Base-by-base conservation (phyloP, 805 yeast species). In the Metschnikowia bowlesiae region DNA sequence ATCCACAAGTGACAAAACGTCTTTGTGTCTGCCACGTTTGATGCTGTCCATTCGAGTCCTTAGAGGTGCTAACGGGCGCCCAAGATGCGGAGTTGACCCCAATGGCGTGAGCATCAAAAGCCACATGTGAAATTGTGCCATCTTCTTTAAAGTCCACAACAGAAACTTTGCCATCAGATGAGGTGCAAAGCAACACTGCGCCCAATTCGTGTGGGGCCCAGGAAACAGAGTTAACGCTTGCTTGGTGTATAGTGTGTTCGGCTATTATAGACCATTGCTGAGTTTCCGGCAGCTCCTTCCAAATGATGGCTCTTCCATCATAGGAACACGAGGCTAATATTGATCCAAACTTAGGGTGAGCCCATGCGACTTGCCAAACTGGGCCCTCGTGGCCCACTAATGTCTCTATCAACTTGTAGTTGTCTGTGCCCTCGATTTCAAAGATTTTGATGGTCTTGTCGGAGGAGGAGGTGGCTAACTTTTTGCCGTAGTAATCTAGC, bases 141-240 rank as follows among this genome's bases (percentile, higher is more conserved):
- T 89, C 96, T 59, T 89, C 96, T 61, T 85, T 82, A 71, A 90
- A 90, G 66, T 91, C 97, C 31, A 92, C 85, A 38, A 94, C 86
- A 3, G 96, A 88, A 26, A 89, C 90, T 57, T 82, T 82, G 33
- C 99, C 99, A 67, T 94, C 99, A 26, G 95, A 85, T 1, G 97
- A 90, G 1, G 96, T 85, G 60, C 96, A 90, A 55, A 92, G 74
- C 59, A 94, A 78, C 46, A 89, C 80, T 5, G 98, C 96, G 18
- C 99, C 98, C 62, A 87, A 86, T 70, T 92, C 98, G 62, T 89
- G 96, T 14, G 98, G 98, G 9, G 97, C 96, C 99, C 99, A 94
- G 49, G 84, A 79, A 28, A 94, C 92, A 47, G 96, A 84, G 71
- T 94, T 94, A 11, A 94, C 97, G 49, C 96, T 87, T 22, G 97